These are phyloP conservation scores for Pneumocystis sp. DNA, from an alignment of 1,139 yeast genomes.

Conservation along the genomic window DNA sequence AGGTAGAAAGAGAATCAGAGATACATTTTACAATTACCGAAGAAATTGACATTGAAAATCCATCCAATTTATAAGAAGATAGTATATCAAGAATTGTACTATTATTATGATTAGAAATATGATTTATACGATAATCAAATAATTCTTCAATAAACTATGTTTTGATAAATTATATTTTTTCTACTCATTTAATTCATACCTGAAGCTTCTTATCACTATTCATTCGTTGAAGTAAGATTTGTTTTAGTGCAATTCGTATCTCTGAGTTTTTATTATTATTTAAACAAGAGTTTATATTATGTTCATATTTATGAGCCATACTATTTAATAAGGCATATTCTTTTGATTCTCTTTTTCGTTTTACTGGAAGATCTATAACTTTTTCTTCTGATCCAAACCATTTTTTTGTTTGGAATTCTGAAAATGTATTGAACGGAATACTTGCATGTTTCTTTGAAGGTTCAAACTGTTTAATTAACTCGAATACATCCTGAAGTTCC, in stretches of 20 bases:
- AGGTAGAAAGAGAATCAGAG: background rate
- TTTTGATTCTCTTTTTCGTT: background rate
- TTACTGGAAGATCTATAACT: background rate
- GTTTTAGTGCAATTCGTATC: background rate
- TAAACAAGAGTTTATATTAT: background rate
- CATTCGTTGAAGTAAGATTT: background rate
- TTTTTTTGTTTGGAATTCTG: background rate
- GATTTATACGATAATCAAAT: background rate
- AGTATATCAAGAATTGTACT: background rate
- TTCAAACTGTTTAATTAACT: background rate
- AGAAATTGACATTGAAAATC: background rate
- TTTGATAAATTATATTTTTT: background rate
- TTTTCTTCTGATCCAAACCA: background rate
- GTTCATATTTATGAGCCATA: background rate
- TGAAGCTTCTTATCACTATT: background rate
- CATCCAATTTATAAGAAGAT: background rate
- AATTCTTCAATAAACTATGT: background rate
- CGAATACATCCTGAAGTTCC: background rate
- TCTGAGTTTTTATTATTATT: background rate
- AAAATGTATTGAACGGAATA: background rate
- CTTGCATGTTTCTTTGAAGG: background rate
- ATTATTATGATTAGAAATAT: background rate
- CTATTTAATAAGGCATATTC: background rate
- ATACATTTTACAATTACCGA: background rate
- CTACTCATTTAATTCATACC: background rate